Evolutionary conservation across 2,329 filamentous ascomycete genomes (phyloP), one percentile per base, ranked within the genome.

Genomic region (Penicillium sp.): DNA sequence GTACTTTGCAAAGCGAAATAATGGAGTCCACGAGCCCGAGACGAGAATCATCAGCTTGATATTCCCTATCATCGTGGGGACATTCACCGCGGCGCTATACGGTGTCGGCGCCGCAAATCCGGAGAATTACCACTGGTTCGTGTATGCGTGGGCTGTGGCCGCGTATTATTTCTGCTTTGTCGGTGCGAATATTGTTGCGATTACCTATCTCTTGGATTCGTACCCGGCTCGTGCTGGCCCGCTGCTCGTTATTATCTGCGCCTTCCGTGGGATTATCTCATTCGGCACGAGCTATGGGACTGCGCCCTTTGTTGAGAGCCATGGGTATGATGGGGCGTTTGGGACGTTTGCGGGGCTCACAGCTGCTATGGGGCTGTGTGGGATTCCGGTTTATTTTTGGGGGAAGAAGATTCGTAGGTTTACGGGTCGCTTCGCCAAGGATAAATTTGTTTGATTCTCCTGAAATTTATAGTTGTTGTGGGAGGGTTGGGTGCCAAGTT

Each of bases 241-340:
- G 0, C 62, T 81, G 2, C 66, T 83, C 21, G 76, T 83, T 3
- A 76, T 83, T 41, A 79, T 83, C 31, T 82, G 79, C 54, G 79
- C 81, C 5, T 74, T 81, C 64, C 72, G 81, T 2, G 81, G 80
- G 0, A 76, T 83, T 47, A 78, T 83, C 8, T 79, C 76, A 1
- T 83, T 83, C 56, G 80, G 80, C 6, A 68, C 64, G 1, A 78
- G 74, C 56, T 80, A 79, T 65, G 77, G 78, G 11, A 76, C 76
- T 17, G 70, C 66, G 3, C 61, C 65, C 1, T 72, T 74, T 44
- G 61, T 73, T 11, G 63, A 60, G 3, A 60, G 26, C 1, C 52
- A 67, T 23, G 75, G 76, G 0, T 77, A 76, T 30, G 76, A 76
- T 62, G 73, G 73, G 2, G 67, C 74, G 0, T 78, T 77, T 58